Conservation (phyloP, 129 eudicot genomes). For the Logfia minima region DNA sequence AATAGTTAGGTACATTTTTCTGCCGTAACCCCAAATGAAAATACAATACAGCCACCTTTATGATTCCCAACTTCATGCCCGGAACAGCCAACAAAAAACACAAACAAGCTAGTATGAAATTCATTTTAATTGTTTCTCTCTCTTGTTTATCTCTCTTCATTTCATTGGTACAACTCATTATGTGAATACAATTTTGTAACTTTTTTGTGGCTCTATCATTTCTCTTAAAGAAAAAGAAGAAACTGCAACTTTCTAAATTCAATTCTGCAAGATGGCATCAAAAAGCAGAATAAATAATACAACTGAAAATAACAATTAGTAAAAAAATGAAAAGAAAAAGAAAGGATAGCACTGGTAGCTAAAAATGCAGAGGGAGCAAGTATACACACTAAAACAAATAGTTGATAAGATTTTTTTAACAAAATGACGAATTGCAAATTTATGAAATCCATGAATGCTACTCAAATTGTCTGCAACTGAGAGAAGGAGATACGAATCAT, state of each 20-base stretch:
- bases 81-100: neutral
- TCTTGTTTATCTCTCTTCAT: too few species aligned
- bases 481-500: conserved; percentile 86
- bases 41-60: too few species aligned
- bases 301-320: neutral
- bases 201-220: too few species aligned
- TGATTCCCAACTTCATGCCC: too few species aligned
- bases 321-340: neutral
- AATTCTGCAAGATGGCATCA: conserved; percentile 22
- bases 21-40: too few species aligned
- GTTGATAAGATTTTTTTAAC: neutral
- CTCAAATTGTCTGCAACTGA: conserved; percentile 77
- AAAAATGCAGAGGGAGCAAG: conserved; percentile 24
- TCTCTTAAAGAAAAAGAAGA: conserved; percentile 5
- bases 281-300: conserved; percentile 24
- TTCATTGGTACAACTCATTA: too few species aligned
- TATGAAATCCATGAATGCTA: conserved; percentile 13
- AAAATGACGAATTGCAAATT: conserved; percentile 4
- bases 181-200: too few species aligned
- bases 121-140: too few species aligned
- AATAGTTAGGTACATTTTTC: too few species aligned
- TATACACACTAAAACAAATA: conserved; percentile 35
- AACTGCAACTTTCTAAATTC: conserved; percentile 10
- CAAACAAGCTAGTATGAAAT: neutral
- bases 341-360: conserved; percentile 5